Conservation (phyloP, 352 stramenopile genomes). For the Phytophthora pini region DNA sequence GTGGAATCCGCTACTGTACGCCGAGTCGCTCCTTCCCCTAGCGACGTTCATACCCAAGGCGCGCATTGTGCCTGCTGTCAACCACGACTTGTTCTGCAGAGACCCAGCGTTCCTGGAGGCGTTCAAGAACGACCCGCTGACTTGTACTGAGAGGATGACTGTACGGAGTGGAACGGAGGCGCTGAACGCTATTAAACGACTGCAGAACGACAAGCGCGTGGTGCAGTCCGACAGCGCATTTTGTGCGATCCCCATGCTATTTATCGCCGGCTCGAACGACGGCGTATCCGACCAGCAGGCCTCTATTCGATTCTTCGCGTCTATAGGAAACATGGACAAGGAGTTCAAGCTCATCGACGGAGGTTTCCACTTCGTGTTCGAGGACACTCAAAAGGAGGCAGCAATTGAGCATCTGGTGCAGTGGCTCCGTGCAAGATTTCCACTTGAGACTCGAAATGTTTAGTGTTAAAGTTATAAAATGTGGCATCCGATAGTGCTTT, state of each 20-base stretch:
- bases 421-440: constrained; percentile 32
- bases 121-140: constrained; percentile 65
- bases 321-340: constrained; percentile 53
- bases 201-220: constrained; percentile 39
- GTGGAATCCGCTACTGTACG: constrained; percentile 47
- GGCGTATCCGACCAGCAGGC: constrained; percentile 46
- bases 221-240: constrained; percentile 20
- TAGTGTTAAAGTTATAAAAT: constrained; percentile 2
- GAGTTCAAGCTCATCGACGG: constrained; percentile 58
- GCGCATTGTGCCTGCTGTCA: constrained; percentile 59
- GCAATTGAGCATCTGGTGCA: constrained; percentile 22
- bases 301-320: constrained; percentile 45
- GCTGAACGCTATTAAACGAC: constrained; percentile 34
- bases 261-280: constrained; percentile 58
- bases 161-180: constrained; percentile 37
- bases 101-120: constrained; percentile 52
- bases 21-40: constrained; percentile 47
- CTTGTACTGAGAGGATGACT: constrained; percentile 52
- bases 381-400: constrained; percentile 47
- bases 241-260: constrained; percentile 34
- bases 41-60: constrained; percentile 42
- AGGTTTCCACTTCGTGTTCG: constrained; percentile 61
- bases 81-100: constrained; percentile 42
- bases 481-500: background rate
- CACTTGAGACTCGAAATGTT: constrained; percentile 22